Evolutionary conservation across 2,329 filamentous ascomycete genomes (phyloP).

Genomic region (Trichoderma brevicompactum): DNA sequence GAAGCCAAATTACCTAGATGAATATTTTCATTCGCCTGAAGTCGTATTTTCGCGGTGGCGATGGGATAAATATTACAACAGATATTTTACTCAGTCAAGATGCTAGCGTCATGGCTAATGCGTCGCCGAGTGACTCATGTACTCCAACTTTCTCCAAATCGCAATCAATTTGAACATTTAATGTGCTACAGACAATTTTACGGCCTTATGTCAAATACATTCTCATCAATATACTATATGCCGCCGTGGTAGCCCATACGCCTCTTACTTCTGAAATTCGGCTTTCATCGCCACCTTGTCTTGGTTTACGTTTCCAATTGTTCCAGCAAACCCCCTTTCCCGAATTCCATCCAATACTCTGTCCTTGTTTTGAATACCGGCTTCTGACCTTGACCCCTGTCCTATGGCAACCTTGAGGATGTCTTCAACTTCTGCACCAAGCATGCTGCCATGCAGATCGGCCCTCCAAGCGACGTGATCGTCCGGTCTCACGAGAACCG

Average conservation of each 20-base stretch:
- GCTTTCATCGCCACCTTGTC: conserved; percentile 14
- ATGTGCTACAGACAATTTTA: not conserved
- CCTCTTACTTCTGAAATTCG: not conserved
- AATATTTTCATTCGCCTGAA: not conserved
- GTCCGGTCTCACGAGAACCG: conserved; percentile 2
- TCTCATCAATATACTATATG: not conserved
- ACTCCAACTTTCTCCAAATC: not conserved
- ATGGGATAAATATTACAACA: no score
- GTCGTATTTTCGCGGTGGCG: no score
- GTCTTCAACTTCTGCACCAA: not conserved
- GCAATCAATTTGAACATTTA: not conserved
- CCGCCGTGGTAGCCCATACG: not conserved
- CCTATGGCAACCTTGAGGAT: conserved; percentile 1
- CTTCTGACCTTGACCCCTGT: not conserved
- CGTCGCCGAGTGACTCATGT: not conserved
- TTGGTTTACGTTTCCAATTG: conserved; percentile 8
- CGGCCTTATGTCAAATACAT: not conserved
- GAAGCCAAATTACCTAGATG: not conserved
- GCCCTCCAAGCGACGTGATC: conserved; percentile 11
- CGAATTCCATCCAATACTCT: not conserved
- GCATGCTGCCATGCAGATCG: not conserved
- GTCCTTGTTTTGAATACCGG: not conserved
- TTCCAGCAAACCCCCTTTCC: conserved; percentile 1
- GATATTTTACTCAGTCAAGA: not conserved
- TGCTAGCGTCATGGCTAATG: not conserved